These are phyloP conservation scores for Emericellopsis cladophorae DNA, from an alignment of 2,329 filamentous ascomycete species.

Conservation along the genomic window DNA sequence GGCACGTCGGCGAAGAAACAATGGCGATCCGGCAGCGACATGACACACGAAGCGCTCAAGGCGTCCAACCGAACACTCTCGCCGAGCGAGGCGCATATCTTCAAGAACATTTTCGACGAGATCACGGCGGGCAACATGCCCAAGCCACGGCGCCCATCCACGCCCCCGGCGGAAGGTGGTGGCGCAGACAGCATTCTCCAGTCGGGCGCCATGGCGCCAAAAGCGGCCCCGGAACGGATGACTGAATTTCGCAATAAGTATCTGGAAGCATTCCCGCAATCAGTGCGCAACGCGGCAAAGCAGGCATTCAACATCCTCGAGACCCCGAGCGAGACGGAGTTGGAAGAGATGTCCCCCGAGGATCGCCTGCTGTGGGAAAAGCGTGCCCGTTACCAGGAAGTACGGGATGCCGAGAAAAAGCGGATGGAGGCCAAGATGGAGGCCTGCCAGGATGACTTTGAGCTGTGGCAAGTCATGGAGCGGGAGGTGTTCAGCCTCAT, in stretches of 20 bases:
- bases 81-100: constrained; percentile 42
- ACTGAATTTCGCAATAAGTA: constrained; percentile 20
- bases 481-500: constrained; percentile 53
- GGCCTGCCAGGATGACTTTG: constrained; percentile 43
- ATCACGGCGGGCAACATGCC: constrained; percentile 22
- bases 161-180: constrained; percentile 2
- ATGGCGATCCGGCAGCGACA: not conserved
- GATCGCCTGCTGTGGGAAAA: constrained; percentile 20
- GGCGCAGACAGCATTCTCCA: constrained; percentile 1
- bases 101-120: constrained; percentile 41
- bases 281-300: constrained; percentile 25
- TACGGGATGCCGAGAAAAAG: constrained; percentile 30
- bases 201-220: no score
- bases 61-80: constrained; percentile 37
- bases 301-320: constrained; percentile 23
- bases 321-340: constrained; percentile 12
- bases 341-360: constrained; percentile 16
- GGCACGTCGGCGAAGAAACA: constrained; percentile 9
- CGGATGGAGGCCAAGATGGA: constrained; percentile 43
- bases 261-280: constrained; percentile 22
- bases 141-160: constrained; percentile 1
- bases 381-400: constrained; percentile 18
- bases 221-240: constrained; percentile 9
- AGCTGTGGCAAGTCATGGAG: constrained; percentile 56
- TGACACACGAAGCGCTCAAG: not conserved